These are phyloP conservation scores for Pyrenula massariospora DNA, from an alignment of 495 filamentous ascomycete species.

Conservation along the genomic window DNA sequence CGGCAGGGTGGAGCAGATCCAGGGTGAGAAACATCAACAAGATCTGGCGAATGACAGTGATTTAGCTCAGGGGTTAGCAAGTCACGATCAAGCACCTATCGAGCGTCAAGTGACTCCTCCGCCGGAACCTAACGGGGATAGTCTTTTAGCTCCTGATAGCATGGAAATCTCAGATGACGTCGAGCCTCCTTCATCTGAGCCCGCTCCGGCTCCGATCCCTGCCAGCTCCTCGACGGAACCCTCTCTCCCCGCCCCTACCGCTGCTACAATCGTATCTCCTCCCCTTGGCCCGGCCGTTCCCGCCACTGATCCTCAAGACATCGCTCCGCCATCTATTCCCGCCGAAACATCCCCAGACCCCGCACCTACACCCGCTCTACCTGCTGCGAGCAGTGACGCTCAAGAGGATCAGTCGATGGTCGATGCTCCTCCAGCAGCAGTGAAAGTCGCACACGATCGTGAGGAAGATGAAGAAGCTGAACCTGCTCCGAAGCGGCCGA, in stretches of 20 bases:
- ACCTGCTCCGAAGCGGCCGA: slow-evolving; percentile 66
- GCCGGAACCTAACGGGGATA: background rate
- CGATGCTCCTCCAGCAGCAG: slow-evolving; percentile 26
- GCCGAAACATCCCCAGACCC: slow-evolving; percentile 9
- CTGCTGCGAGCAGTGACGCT: slow-evolving; percentile 1
- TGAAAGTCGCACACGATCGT: slow-evolving; percentile 56
- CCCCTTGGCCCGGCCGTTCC: slow-evolving; percentile 2
- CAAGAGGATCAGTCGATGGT: slow-evolving; percentile 26
- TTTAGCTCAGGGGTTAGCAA: slow-evolving; percentile 6
- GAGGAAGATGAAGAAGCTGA: slow-evolving; percentile 61
- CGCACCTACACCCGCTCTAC: slow-evolving; percentile 8
- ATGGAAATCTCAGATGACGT: slow-evolving; percentile 1
- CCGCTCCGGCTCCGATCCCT: background rate
- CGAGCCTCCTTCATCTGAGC: background rate
- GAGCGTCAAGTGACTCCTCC: background rate
- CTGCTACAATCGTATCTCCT: background rate
- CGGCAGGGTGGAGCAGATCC: background rate
- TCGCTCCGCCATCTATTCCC: background rate
- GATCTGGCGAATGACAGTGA: slow-evolving; percentile 5
- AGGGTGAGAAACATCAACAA: slow-evolving; percentile 6
- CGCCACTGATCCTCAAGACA: slow-evolving; percentile 5
- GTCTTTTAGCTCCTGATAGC: background rate
- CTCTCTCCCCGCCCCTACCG: background rate
- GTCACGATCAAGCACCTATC: background rate
- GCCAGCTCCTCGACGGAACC: background rate